A percentile compares a stretch with the other conserved stretches of the same genome.
phyloP scores from a whole-genome alignment of 2,329 filamentous ascomycete genomes.

The Phyllosticta capitalensis region DNA sequence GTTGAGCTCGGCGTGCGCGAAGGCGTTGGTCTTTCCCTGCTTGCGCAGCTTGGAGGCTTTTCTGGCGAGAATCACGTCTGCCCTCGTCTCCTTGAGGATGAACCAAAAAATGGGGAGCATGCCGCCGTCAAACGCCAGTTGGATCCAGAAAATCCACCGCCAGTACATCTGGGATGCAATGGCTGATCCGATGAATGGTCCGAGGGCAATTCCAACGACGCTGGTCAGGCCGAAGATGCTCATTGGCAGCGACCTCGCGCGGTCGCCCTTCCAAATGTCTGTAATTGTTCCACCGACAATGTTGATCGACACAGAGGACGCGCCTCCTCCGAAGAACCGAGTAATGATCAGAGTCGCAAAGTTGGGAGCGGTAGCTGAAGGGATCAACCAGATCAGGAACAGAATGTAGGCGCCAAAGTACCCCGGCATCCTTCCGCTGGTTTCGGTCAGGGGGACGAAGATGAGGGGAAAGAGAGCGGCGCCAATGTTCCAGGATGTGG shows the following conservation, averaged over 20 bases:
- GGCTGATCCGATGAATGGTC: slow-evolving; percentile 32
- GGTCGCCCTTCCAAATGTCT: slow-evolving; percentile 29
- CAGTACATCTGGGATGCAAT: slow-evolving; percentile 7
- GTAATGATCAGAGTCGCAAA: slow-evolving; percentile 37
- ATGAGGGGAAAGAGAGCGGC: slow-evolving; percentile 33
- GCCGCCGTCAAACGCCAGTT: slow-evolving; percentile 35
- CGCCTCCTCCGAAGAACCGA: slow-evolving; percentile 36
- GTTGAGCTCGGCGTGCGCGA: slow-evolving; percentile 22
- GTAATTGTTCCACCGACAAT: slow-evolving; percentile 26
- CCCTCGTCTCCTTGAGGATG: slow-evolving; percentile 33
- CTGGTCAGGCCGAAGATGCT: slow-evolving; percentile 36
- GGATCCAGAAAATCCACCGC: slow-evolving; percentile 35
- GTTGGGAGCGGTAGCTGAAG: slow-evolving; percentile 35
- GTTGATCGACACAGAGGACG: slow-evolving; percentile 35
- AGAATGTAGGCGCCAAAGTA: slow-evolving; percentile 28
- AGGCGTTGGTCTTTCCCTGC: slow-evolving; percentile 23
- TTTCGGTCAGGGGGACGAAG: slow-evolving; percentile 35
- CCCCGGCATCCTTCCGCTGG: slow-evolving; percentile 35
- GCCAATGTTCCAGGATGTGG: slow-evolving; percentile 34
- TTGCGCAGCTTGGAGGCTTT: slow-evolving; percentile 32
- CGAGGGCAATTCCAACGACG: slow-evolving; percentile 35
- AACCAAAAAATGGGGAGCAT: slow-evolving; percentile 34
- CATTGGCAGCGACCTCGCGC: slow-evolving; percentile 33
- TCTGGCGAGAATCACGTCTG: slow-evolving; percentile 31
- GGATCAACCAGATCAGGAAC: slow-evolving; percentile 34